Base-by-base conservation (phyloP, 2,329 filamentous ascomycete genomes). In the Stagonosporopsis rhizophila region DNA sequence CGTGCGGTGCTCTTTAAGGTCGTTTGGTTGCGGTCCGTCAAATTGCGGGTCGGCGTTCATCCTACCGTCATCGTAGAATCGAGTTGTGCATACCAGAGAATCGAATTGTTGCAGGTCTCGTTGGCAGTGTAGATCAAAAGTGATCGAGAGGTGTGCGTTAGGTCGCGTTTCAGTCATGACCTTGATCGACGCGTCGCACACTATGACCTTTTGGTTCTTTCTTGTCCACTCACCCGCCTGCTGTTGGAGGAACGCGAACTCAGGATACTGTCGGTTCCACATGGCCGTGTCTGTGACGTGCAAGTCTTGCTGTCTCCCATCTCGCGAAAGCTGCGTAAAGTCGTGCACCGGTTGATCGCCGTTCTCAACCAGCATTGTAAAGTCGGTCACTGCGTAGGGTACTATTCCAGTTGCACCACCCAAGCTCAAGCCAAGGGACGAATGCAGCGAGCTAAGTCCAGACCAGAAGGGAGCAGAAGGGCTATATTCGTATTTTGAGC, bases 301-400 rank as follows among this genome's bases (percentile, higher is more conserved):
- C 12, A 75, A 37, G 34, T 77, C 74, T 14, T 56, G 56, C 1
- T 69, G 66, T 25, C 70, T 59, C 2, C 75, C 67, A 17, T 64
- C 60, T 12, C 67, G 57, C 12, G 70, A 65, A 7, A 76, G 67
- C 40, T 69, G 66, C 0, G 77, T 78, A 50, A 78, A 78, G n/a
- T 67, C 75, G 57, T 80, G 78, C 23, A 78, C 57, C 2, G 66
- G 67, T 12, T 67, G 60, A 25, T 68, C 61, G 6, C 71, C 72
- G 19, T 71, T 73, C 50, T 76, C 74, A 20, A 79, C 75, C 30
- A 76, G 72, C 74, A 81, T 79, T 49, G 72, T 69, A 37, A 81
- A 79, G 8, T 75, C 66, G 2, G 61, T 59, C 3, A 74, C 61
- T 7, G 62, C 52, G 44, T 66, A 73, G 2, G 67, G 60, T 20